A percentile compares a stretch with the other conserved stretches of the same genome.
These are phyloP conservation scores for Diaporthe capsici DNA, from an alignment of 2,329 filamentous ascomycete species.

Conservation along the genomic window DNA sequence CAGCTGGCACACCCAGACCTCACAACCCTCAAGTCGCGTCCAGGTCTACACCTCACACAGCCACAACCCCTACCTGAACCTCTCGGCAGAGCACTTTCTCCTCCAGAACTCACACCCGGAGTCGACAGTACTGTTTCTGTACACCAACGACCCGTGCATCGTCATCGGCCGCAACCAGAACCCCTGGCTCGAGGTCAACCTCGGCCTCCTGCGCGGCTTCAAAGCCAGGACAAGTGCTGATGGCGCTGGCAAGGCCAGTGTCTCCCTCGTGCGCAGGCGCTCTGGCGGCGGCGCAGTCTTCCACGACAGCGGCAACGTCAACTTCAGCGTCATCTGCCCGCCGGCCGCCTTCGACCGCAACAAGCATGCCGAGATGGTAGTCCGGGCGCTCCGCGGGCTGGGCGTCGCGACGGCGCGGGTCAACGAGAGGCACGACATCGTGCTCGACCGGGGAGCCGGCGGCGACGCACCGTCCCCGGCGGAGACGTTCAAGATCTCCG, in stretches of 20 bases:
- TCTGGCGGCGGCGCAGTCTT: conserved; percentile 95
- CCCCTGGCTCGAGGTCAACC: conserved; percentile 92
- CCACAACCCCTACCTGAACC: conserved; percentile 86
- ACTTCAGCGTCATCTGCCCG: conserved; percentile 93
- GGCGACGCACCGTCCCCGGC: too few relatives aligned
- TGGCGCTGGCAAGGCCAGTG: conserved; percentile 36
- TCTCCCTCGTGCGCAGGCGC: conserved; percentile 82
- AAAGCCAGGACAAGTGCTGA: conserved; percentile 34
- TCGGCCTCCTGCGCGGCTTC: conserved; percentile 67
- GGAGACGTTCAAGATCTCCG: conserved; percentile 82
- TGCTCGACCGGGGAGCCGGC: too few relatives aligned
- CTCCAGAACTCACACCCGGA: conserved; percentile 80
- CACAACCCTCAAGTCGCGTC: conserved; percentile 60
- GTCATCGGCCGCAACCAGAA: conserved; percentile 98
- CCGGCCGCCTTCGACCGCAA: conserved; percentile 83
- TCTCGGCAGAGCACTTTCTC: conserved; percentile 93
- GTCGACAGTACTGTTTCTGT: conserved; percentile 87
- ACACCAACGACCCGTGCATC: conserved; percentile 88
- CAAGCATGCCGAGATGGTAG: conserved; percentile 93
- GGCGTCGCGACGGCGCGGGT: conserved; percentile 76
- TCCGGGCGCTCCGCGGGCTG: conserved; percentile 78
- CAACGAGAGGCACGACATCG: conserved; percentile 94
- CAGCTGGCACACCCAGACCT: conserved; percentile 44
- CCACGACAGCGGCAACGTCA: conserved; percentile 93
- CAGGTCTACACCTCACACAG: conserved; percentile 82